Base-by-base conservation (phyloP, 345 rosid genomes). In the Turritis glabra region DNA sequence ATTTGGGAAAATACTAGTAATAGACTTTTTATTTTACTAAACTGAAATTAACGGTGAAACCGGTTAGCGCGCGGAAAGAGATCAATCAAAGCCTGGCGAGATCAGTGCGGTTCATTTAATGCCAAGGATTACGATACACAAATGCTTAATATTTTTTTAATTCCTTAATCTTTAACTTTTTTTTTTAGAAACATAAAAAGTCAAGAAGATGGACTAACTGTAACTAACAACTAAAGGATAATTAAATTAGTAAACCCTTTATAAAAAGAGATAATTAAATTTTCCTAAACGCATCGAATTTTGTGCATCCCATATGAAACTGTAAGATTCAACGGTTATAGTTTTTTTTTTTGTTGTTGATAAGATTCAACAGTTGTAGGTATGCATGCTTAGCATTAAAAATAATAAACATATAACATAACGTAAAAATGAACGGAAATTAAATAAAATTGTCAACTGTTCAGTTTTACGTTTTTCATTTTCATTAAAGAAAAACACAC, bases 191-290 rank as follows among this genome's bases (percentile, higher is more conserved):
- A 19, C 32, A 18, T 56, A 5, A 21, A 51, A 75, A 68, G 79
- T 75, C 74, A 60, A 67, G 27, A 51, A 75, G 47, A 67, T 51
- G 47, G 63, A 68, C 47, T 67, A 67, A 58, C 25, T 38, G 11
- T 12, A 44, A 67, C 67, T 26, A 44, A 67, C 67, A 19, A 61
- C 66, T 13, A 19, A 14, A 64, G 4, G 37, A 64, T 56, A n/a
- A n/a, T n/a, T n/a, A n/a, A n/a, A n/a, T n/a, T n/a, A n/a, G n/a
- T n/a, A n/a, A n/a, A n/a, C n/a, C n/a, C n/a, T n/a, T n/a, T n/a
- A n/a, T n/a, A n/a, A n/a, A n/a, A n/a, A n/a, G n/a, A n/a, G n/a
- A n/a, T 40, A 67, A 35, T 66, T 40, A 44, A 37, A 40, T 41
- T 27, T 29, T n/a, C 21, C 21, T 7, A 43, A 64, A 37, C 40